These are phyloP conservation scores for Thermomyces lanuginosus DNA, from an alignment of 2,329 filamentous ascomycete genomes.

Conservation along the genomic window DNA sequence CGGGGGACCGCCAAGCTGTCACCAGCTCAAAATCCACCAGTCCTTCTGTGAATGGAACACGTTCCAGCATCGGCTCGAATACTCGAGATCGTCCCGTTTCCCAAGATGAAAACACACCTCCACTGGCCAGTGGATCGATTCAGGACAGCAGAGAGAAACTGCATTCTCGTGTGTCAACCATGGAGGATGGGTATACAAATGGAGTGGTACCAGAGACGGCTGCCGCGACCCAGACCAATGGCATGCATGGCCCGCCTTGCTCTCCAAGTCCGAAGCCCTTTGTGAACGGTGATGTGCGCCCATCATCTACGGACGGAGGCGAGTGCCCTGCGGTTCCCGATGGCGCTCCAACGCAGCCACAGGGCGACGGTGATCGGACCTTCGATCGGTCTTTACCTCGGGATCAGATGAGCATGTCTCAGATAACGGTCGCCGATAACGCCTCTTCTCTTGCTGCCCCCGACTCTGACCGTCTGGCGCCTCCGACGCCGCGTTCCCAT, in stretches of 20 bases:
- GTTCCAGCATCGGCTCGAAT: conserved; percentile 29
- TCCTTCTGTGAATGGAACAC: conserved; percentile 43
- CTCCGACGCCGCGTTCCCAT: conserved; percentile 12
- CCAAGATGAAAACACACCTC: conserved; percentile 33
- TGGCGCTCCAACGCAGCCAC: conserved; percentile 5
- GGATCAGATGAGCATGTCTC: no score
- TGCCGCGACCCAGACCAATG: conserved; percentile 15
- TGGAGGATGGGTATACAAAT: conserved; percentile 15
- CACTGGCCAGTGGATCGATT: conserved; percentile 20
- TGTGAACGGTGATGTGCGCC: conserved; percentile 1
- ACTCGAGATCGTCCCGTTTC: conserved; percentile 25
- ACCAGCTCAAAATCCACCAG: conserved; percentile 34
- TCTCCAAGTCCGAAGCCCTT: conserved; percentile 2
- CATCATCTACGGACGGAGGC: conserved; percentile 1
- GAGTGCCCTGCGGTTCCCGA: conserved; percentile 2
- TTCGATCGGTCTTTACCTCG: no score
- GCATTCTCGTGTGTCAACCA: conserved; percentile 9
- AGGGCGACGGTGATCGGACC: conserved; percentile 17
- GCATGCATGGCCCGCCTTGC: conserved; percentile 14
- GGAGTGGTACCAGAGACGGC: conserved; percentile 12
- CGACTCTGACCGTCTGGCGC: conserved; percentile 16
- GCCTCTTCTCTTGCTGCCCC: conserved; percentile 16
- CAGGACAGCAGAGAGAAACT: conserved; percentile 18
- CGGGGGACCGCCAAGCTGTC: no score
- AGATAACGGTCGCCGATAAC: conserved; percentile 16